These are phyloP conservation scores for Barnettozyma vustinii DNA, from an alignment of 805 yeast species.

Conservation along the genomic window DNA sequence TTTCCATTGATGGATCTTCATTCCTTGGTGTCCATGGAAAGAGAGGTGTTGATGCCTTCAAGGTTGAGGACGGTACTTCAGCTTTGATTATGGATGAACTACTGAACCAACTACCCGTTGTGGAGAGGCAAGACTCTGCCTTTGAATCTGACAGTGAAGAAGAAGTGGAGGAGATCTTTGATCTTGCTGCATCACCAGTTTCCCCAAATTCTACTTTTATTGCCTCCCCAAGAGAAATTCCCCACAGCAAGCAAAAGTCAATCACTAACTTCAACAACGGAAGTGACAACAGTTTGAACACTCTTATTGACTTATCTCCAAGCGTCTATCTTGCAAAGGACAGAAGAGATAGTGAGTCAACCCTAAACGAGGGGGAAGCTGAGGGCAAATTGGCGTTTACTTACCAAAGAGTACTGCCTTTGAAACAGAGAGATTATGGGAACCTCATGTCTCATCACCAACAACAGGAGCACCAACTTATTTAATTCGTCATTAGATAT, in stretches of 20 bases:
- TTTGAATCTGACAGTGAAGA: slow-evolving; percentile 4
- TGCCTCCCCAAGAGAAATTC: slow-evolving; percentile 10
- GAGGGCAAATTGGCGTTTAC: slow-evolving; percentile 16
- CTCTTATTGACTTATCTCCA: slow-evolving; percentile 12
- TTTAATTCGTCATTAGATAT: background rate
- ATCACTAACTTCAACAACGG: slow-evolving; percentile 14
- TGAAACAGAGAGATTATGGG: slow-evolving; percentile 5
- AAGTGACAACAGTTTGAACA: slow-evolving; percentile 17
- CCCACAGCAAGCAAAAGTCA: slow-evolving; percentile 10
- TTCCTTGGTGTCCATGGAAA: slow-evolving; percentile 51
- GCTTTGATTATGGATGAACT: slow-evolving; percentile 20
- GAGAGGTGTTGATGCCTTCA: slow-evolving; percentile 21
- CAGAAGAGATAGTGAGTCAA: slow-evolving; percentile 17
- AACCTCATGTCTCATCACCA: background rate
- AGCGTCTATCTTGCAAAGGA: background rate
- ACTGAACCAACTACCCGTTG: slow-evolving; percentile 12
- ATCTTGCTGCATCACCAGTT: slow-evolving; percentile 4
- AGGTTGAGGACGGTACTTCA: slow-evolving; percentile 20
- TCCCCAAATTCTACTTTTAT: slow-evolving; percentile 9
- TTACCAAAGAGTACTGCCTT: slow-evolving; percentile 18
- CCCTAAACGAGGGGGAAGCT: slow-evolving; percentile 12
- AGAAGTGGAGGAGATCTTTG: slow-evolving; percentile 11
- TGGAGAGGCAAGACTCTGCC: background rate
- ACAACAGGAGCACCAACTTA: background rate
- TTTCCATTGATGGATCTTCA: slow-evolving; percentile 50